These are phyloP conservation scores for Blastocystis sp. DNA, from an alignment of 352 stramenopile species.

Conservation along the genomic window DNA sequence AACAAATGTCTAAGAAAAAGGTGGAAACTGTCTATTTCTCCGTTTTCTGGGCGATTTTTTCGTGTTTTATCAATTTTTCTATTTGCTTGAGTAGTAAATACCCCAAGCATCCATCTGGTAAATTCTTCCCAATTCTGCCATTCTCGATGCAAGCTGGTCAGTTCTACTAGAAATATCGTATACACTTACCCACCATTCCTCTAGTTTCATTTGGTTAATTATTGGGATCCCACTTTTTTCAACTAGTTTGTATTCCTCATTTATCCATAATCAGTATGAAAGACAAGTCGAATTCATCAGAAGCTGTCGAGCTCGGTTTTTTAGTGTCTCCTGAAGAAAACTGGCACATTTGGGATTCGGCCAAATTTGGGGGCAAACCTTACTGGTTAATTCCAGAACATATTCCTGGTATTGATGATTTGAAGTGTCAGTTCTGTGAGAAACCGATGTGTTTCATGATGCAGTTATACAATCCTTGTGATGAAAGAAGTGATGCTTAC, in stretches of 20 bases:
- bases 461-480: constrained; percentile 52
- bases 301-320: constrained; percentile 46
- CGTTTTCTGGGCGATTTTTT: not conserved
- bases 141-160: too few relatives aligned
- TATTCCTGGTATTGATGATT: not conserved
- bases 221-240: not conserved
- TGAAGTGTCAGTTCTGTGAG: constrained; percentile 21
- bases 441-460: constrained; percentile 51
- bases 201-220: not conserved
- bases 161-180: too few relatives aligned
- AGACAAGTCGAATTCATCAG: not conserved
- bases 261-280: not conserved
- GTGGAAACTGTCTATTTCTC: not conserved
- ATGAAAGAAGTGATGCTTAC: constrained; percentile 7
- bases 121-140: too few relatives aligned
- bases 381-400: constrained; percentile 40
- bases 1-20: not conserved
- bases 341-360: constrained; percentile 55
- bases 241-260: not conserved
- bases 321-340: constrained; percentile 29
- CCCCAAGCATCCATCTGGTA: too few relatives aligned
- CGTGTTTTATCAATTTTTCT: too few relatives aligned
- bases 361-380: constrained; percentile 56
- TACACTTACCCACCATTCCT: not conserved
- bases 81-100: too few relatives aligned